A percentile compares a stretch with the other conserved stretches of the same genome.
These are phyloP conservation scores for Colletotrichum godetiae DNA, from an alignment of 2,329 filamentous ascomycete species.

Conservation along the genomic window DNA sequence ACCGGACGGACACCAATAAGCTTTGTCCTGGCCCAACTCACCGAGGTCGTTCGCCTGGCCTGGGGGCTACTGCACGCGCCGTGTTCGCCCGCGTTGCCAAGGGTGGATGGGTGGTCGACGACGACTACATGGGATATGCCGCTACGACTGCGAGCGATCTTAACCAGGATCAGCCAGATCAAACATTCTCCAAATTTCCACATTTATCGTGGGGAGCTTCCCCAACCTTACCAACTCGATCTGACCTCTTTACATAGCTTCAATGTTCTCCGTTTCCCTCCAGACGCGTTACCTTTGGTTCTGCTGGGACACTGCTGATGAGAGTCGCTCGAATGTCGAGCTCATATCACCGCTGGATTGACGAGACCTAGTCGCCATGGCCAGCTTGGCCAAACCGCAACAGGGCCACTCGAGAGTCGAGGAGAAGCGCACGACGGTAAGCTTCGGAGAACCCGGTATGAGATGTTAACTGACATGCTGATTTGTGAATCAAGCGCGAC, in stretches of 20 bases:
- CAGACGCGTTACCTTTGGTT: not conserved
- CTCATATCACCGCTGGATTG: not conserved
- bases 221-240: not conserved
- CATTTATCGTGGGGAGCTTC: not conserved
- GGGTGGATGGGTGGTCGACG: not conserved
- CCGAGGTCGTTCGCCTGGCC: not conserved
- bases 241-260: not conserved
- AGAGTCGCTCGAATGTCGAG: conserved; percentile 3
- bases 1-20: not conserved
- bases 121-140: not conserved
- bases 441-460: not conserved
- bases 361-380: conserved; percentile 17
- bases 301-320: not conserved
- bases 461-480: not conserved
- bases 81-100: not conserved
- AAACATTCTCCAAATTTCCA: conserved; percentile 14
- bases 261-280: not conserved
- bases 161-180: not conserved
- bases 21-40: not conserved
- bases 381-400: conserved; percentile 14
- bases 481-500: not conserved
- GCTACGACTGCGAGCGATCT: not conserved
- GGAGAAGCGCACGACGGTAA: conserved; percentile 17
- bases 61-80: not conserved
- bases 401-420: conserved; percentile 2